Evolutionary conservation across 768 basidiomycete species (phyloP).

Genomic region (Boletus edulis): DNA sequence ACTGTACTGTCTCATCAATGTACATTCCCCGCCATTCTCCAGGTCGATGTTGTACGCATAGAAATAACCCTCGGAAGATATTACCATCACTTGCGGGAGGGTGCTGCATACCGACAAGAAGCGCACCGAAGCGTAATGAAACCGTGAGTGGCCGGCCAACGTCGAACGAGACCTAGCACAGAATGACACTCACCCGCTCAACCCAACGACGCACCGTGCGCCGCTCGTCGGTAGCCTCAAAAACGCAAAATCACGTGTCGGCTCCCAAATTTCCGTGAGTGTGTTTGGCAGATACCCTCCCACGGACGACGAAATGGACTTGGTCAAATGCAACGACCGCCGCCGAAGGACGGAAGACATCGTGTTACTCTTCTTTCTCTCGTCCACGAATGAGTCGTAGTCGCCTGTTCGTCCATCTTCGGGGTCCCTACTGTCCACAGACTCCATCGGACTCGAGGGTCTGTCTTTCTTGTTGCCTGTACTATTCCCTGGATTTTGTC

Average conservation of each 20-base stretch:
- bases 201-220: slow-evolving; percentile 81
- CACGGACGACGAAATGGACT: slow-evolving; percentile 70
- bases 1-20: slow-evolving; percentile 91
- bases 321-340: slow-evolving; percentile 72
- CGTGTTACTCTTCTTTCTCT: slow-evolving; percentile 57
- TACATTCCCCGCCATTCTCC: slow-evolving; percentile 94
- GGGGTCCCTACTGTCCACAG: slow-evolving; percentile 62
- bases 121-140: not conserved
- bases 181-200: slow-evolving; percentile 70
- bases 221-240: slow-evolving; percentile 78
- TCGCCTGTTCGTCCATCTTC: slow-evolving; percentile 58
- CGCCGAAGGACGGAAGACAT: slow-evolving; percentile 65
- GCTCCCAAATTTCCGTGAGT: slow-evolving; percentile 96
- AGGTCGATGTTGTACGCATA: slow-evolving; percentile 96
- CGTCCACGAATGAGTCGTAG: slow-evolving; percentile 84
- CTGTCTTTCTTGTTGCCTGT: slow-evolving; percentile 24
- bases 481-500: slow-evolving; percentile 22
- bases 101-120: slow-evolving; percentile 48
- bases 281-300: slow-evolving; percentile 87
- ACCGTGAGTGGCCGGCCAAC: not conserved
- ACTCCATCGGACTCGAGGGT: slow-evolving; percentile 61
- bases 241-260: slow-evolving; percentile 90
- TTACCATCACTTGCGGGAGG: slow-evolving; percentile 95
- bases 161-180: not conserved
- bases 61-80: slow-evolving; percentile 93